Evolutionary conservation across 2,329 filamentous ascomycete genomes (phyloP), one percentile per base, ranked within the genome.

Genomic region (Colletotrichum filicis): DNA sequence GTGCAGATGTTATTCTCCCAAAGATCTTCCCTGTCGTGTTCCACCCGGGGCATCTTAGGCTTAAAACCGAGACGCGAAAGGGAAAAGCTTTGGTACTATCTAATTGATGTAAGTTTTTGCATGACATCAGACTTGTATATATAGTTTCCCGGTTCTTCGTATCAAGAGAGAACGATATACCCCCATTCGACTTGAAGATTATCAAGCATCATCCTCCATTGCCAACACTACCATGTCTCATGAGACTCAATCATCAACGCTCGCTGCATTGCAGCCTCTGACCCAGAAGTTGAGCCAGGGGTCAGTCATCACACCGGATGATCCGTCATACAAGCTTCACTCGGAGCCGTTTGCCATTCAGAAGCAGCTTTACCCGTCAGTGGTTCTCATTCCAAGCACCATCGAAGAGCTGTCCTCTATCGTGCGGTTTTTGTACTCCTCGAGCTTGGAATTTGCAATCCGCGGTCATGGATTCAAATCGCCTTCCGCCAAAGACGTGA

Each of bases 391-490:
- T 16, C 68, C 68, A 5, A 19, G 3, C 24, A 66, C 61, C 5
- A 46, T 55, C 9, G 30, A 70, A 2, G 62, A 60, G 19, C 30
- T 70, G 1, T n/a, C 55, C 2, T 19, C 30, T 19, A 60, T 66
- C 11, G 16, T 70, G 8, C 37, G 46, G 9, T 71, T 67, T 28
- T 42, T 71, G 5, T 71, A 66, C 49, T 22, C 22, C 2, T 67
- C 68, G 1, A 5, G 61, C 12, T 46, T 71, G 26, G 68, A 67
- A 11, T 71, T 70, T 26, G 62, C 12, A 6, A 66, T 70, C 32
- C 56, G 68, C 16, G 62, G 63, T 2, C 68, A 67, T 35, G 68
- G 68, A n/a, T 71, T 71, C 68, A 67, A 71, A 16, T 66, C 68
- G 3, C 68, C 68, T 8, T 68, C 64, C 7, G 57, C 64, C 28